Evolutionary conservation across 176 grass and related monocot species (phyloP).

Genomic region (Oryza glaberrima): DNA sequence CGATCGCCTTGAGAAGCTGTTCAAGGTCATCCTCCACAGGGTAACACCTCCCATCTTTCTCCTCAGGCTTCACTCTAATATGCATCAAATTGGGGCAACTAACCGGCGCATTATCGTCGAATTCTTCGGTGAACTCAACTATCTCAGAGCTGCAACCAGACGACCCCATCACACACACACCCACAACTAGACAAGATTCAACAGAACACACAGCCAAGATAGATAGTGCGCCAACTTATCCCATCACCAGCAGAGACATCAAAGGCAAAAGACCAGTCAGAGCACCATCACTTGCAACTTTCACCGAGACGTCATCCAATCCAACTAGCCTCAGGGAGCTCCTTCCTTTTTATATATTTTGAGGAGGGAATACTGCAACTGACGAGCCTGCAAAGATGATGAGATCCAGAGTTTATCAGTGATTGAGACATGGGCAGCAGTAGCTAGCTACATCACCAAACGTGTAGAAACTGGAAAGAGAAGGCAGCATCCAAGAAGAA

Average conservation of each 20-base stretch:
- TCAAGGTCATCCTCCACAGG: constrained; percentile 69
- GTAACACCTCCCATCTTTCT: constrained; percentile 46
- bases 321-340: constrained; percentile 20
- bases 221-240: constrained; percentile 40
- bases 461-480: background rate
- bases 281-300: constrained; percentile 43
- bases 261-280: constrained; percentile 28
- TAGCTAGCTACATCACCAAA: constrained; percentile 24
- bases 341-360: background rate
- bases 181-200: constrained; percentile 37
- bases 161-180: constrained; percentile 50
- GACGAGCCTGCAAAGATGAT: constrained; percentile 53
- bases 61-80: constrained; percentile 63
- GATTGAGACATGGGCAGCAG: constrained; percentile 48
- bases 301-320: constrained; percentile 37
- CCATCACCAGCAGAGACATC: constrained; percentile 29
- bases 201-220: background rate
- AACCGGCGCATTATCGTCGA: constrained; percentile 37
- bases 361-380: constrained; percentile 1
- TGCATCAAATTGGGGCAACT: constrained; percentile 51
- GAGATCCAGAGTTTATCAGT: constrained; percentile 46
- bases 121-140: constrained; percentile 81
- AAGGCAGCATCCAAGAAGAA: constrained; percentile 27
- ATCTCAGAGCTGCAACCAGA: constrained; percentile 85
- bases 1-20: constrained; percentile 77